These are phyloP conservation scores for Raffaelea arxii DNA, from an alignment of 2,329 filamentous ascomycete species.

Conservation along the genomic window DNA sequence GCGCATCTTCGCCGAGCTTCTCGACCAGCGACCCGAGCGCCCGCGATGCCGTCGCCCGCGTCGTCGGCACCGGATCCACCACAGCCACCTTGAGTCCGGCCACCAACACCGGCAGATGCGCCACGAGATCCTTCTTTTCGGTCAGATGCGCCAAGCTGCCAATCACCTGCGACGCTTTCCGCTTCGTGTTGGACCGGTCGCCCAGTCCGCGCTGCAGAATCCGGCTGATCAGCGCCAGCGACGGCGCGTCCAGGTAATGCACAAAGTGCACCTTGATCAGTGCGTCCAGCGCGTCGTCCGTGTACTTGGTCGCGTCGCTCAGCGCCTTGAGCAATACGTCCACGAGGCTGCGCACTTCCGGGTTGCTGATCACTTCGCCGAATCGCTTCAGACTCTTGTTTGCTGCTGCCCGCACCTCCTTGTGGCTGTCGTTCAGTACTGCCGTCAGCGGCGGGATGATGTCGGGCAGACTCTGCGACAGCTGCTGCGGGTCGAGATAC, in stretches of 20 bases:
- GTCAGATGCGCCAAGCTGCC: slow-evolving; percentile 95
- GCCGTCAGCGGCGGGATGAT: slow-evolving; percentile 94
- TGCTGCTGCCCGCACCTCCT: slow-evolving; percentile 84
- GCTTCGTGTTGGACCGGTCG: slow-evolving; percentile 88
- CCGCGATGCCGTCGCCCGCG: slow-evolving; percentile 89
- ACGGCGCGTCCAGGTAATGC: slow-evolving; percentile 96
- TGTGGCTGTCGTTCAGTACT: slow-evolving; percentile 95
- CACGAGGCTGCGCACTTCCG: slow-evolving; percentile 89
- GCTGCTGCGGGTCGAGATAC: slow-evolving; percentile 90
- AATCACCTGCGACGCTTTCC: slow-evolving; percentile 95
- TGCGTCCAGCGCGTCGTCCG: slow-evolving; percentile 84
- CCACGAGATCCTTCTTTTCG: slow-evolving; percentile 85
- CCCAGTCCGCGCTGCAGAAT: slow-evolving; percentile 88
- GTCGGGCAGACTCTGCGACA: slow-evolving; percentile 83
- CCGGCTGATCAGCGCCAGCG: slow-evolving; percentile 84
- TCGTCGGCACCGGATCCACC: slow-evolving; percentile 93
- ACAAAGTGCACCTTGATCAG: slow-evolving; percentile 98
- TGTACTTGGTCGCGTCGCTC: slow-evolving; percentile 95
- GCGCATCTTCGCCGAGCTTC: slow-evolving; percentile 91
- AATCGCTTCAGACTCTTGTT: slow-evolving; percentile 97
- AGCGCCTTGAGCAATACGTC: slow-evolving; percentile 89
- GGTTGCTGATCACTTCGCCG: slow-evolving; percentile 96
- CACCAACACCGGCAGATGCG: slow-evolving; percentile 85
- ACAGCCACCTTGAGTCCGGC: slow-evolving; percentile 81
- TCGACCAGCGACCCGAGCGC: slow-evolving; percentile 94